phyloP scores from a whole-genome alignment of 1,139 yeast species.

The Geotrichum europaeum region DNA sequence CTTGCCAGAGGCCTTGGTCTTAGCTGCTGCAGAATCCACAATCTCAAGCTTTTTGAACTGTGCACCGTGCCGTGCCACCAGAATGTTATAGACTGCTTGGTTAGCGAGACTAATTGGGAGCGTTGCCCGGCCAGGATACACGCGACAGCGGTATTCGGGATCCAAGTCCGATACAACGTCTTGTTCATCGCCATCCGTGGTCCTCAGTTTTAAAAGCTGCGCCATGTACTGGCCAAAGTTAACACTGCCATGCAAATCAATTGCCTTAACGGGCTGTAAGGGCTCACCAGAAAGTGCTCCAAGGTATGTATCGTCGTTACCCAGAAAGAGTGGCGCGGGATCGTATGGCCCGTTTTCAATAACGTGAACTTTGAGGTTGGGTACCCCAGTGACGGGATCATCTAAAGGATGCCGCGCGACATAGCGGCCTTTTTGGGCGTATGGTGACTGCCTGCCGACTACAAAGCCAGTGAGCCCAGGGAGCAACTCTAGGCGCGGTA shows the following conservation, averaged over 20 bases:
- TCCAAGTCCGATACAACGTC: slow-evolving; percentile 1
- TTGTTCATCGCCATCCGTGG: not conserved
- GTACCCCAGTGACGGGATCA: not conserved
- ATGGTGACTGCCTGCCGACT: slow-evolving; percentile 2
- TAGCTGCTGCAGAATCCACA: no score
- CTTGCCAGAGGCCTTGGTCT: not conserved
- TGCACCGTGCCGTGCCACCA: not conserved
- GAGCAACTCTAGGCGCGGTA: slow-evolving; percentile 4
- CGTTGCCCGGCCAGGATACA: not conserved
- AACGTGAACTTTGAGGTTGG: not conserved
- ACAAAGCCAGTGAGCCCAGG: slow-evolving; percentile 9
- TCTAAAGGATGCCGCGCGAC: slow-evolving; percentile 6
- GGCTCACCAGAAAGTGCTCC: not conserved
- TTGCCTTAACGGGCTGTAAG: not conserved
- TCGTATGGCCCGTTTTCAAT: slow-evolving; percentile 9
- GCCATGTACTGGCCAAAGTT: not conserved
- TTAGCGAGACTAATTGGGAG: slow-evolving; percentile 11
- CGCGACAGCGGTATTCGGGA: not conserved
- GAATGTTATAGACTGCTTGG: slow-evolving; percentile 8
- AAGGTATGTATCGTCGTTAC: slow-evolving; percentile 4
- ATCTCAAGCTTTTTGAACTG: not conserved
- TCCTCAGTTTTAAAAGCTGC: not conserved
- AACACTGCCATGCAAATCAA: slow-evolving; percentile 7
- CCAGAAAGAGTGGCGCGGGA: slow-evolving; percentile 5
- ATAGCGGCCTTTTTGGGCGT: not conserved